Conservation (phyloP, 306 rosid species). For the Rubus idaeus region DNA sequence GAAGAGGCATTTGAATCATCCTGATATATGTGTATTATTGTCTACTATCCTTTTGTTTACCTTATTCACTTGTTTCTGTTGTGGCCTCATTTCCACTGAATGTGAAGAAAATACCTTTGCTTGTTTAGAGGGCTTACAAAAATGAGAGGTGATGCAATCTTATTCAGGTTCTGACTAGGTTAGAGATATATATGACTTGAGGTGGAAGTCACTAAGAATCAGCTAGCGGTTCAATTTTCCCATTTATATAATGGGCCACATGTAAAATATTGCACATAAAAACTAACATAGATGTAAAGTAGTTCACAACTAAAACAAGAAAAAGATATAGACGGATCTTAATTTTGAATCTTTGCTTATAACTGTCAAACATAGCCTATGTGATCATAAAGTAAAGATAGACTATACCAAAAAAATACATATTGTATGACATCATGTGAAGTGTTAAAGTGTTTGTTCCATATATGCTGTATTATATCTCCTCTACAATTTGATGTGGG, state of each 20-base stretch:
- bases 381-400: background rate
- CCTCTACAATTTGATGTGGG: background rate
- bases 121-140: background rate
- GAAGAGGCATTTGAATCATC: background rate
- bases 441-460: background rate
- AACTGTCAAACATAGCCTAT: background rate
- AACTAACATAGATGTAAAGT: slow-evolving; percentile 1
- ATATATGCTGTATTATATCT: background rate
- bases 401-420: background rate
- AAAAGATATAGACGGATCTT: background rate
- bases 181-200: background rate
- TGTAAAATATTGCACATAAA: background rate
- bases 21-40: background rate
- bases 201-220: background rate
- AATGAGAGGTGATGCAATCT: background rate
- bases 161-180: background rate
- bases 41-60: background rate
- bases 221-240: background rate
- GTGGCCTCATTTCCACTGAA: background rate
- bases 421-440: background rate
- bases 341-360: background rate
- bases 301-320: background rate
- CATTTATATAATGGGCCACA: background rate
- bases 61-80: background rate
- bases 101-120: background rate